phyloP scores from a whole-genome alignment of 306 rosid species.

The Canavalia gladiata region DNA sequence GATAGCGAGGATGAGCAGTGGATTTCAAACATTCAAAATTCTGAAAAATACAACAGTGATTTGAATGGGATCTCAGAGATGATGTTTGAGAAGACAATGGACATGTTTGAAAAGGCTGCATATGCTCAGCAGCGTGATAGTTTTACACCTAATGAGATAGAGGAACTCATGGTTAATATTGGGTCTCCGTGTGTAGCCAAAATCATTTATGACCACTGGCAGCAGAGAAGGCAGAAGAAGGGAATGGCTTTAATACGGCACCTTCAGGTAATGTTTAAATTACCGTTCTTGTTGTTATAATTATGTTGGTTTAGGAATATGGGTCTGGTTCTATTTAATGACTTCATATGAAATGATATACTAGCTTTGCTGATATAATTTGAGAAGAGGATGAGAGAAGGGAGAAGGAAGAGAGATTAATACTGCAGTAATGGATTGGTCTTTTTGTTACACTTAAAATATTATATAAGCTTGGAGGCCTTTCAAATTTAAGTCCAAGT shows the following conservation, averaged over 20 bases:
- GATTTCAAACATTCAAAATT: constrained; percentile 58
- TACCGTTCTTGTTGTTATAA: constrained; percentile 25
- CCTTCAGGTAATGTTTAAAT: constrained; percentile 77
- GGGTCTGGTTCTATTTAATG: constrained; percentile 7
- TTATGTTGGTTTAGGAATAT: constrained; percentile 19
- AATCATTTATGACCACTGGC: constrained; percentile 82
- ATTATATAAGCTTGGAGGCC: neutral
- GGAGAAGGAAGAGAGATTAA: constrained; percentile 30
- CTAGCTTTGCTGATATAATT: constrained; percentile 27
- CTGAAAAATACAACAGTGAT: constrained; percentile 52
- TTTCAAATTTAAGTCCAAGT: neutral
- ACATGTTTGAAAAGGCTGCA: constrained; percentile 92
- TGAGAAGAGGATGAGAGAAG: constrained; percentile 9
- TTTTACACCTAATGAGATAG: constrained; percentile 80
- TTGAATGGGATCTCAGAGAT: constrained; percentile 61
- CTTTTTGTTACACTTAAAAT: constrained; percentile 9
- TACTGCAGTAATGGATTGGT: constrained; percentile 7
- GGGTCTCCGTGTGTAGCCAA: constrained; percentile 59
- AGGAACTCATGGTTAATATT: constrained; percentile 65
- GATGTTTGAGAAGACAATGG: constrained; percentile 83
- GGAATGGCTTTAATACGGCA: constrained; percentile 93
- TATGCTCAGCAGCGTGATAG: constrained; percentile 67
- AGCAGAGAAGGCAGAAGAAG: constrained; percentile 70
- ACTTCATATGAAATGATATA: constrained; percentile 30
- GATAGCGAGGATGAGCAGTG: constrained; percentile 96